Percentiles rank a stretch among this genome's conserved stretches.
phyloP scores from a whole-genome alignment of 2,329 filamentous ascomycete genomes.

The Trichoderma arundinaceum region DNA sequence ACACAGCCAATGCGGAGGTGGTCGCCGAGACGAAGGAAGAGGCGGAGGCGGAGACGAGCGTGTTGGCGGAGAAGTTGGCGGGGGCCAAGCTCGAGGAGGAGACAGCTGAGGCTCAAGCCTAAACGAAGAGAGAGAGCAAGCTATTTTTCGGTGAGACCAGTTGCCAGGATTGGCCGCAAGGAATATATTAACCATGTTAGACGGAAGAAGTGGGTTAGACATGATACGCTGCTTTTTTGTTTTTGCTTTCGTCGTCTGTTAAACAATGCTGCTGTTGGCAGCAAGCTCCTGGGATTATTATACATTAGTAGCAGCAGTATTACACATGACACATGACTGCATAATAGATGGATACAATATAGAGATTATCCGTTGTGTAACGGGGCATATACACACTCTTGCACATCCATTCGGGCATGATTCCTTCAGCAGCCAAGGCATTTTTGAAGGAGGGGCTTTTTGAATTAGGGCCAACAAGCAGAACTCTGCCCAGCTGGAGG shows the following conservation, averaged over 20 bases:
- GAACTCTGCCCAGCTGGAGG: neutral
- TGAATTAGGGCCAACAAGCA: conserved; percentile 17
- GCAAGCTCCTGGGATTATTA: conserved; percentile 1
- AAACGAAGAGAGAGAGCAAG: neutral
- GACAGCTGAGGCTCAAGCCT: conserved; percentile 23
- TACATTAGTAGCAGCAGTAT: conserved; percentile 18
- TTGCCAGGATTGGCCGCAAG: neutral
- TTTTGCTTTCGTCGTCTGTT: neutral
- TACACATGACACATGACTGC: conserved; percentile 20
- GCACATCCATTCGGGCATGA: conserved; percentile 1
- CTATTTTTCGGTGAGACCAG: neutral
- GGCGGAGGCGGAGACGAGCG: conserved; percentile 23
- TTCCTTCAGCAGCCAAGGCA: conserved; percentile 19
- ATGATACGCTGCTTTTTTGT: neutral
- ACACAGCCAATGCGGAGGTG: conserved; percentile 33
- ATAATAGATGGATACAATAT: conserved; percentile 20
- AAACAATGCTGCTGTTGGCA: conserved; percentile 11
- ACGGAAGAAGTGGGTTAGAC: conserved; percentile 3
- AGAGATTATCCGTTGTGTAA: neutral
- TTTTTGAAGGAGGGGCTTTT: neutral
- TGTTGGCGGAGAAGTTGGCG: conserved; percentile 33
- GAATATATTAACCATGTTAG: neutral
- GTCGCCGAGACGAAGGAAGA: conserved; percentile 36
- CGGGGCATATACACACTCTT: conserved; percentile 8
- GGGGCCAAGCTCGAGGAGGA: conserved; percentile 29